Evolutionary conservation across 805 yeast genomes (phyloP).

Genomic region (Middelhovenomyces tepae): DNA sequence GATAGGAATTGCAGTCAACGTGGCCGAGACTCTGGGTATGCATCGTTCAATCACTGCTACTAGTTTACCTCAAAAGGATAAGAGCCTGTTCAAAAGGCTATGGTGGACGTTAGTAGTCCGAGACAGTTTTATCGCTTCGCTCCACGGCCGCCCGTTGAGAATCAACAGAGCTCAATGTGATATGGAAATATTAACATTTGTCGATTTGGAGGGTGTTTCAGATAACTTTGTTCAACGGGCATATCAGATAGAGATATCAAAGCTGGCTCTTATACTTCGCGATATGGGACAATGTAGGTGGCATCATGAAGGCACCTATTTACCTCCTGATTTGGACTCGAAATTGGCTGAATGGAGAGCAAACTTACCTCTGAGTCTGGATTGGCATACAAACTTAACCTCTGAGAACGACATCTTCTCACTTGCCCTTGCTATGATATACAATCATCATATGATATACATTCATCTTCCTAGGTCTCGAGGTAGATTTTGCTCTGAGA

Average conservation of each 20-base stretch:
- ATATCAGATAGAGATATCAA: slow-evolving; percentile 8
- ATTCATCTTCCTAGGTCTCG: slow-evolving; percentile 11
- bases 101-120: slow-evolving; percentile 13
- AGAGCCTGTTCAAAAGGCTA: slow-evolving; percentile 6
- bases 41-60: slow-evolving; percentile 8
- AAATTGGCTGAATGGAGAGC: slow-evolving; percentile 6
- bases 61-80: slow-evolving; percentile 4
- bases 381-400: slow-evolving; percentile 7
- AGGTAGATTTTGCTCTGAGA: too few relatives aligned
- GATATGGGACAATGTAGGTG: slow-evolving; percentile 6
- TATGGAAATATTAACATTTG: slow-evolving; percentile 10
- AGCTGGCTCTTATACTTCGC: slow-evolving; percentile 5
- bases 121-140: slow-evolving; percentile 10
- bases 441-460: slow-evolving; percentile 10
- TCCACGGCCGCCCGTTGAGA: slow-evolving; percentile 11
- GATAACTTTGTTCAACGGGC: slow-evolving; percentile 3
- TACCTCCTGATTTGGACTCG: slow-evolving; percentile 1
- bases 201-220: slow-evolving; percentile 9
- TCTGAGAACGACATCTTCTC: slow-evolving; percentile 2
- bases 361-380: slow-evolving; percentile 5
- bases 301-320: slow-evolving; percentile 5
- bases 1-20: slow-evolving; percentile 7
- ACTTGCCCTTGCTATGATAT: slow-evolving; percentile 6
- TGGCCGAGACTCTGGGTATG: slow-evolving; percentile 11
- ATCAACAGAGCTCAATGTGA: slow-evolving; percentile 9